Conservation (phyloP, 176 grass and related monocot species). For the Triticum monococcum region DNA sequence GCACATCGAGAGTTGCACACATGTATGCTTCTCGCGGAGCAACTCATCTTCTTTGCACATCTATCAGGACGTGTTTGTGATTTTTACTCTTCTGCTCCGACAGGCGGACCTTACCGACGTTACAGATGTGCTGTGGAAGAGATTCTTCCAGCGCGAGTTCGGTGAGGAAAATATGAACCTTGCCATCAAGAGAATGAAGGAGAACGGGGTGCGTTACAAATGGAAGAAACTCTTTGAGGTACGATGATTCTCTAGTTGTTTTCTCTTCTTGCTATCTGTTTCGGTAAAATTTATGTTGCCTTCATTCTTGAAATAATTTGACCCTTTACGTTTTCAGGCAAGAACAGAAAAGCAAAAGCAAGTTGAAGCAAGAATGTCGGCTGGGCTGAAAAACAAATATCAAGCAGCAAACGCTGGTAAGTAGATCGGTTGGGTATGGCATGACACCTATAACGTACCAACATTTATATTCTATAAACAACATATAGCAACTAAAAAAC, state of each 20-base stretch:
- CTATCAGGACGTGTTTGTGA: not conserved
- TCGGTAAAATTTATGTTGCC: not conserved
- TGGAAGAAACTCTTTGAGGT: conserved; percentile 48
- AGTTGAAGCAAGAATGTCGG: conserved; percentile 32
- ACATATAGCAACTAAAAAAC: not conserved
- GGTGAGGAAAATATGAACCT: not conserved
- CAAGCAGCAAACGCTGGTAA: conserved; percentile 46
- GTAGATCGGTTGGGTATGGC: not conserved
- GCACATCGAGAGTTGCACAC: conserved; percentile 15
- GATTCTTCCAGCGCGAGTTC: conserved; percentile 40
- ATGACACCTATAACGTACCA: not conserved
- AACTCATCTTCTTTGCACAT: not conserved
- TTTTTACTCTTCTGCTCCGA: not conserved
- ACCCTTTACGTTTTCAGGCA: conserved; percentile 13
- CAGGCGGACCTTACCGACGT: conserved; percentile 45
- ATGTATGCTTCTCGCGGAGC: conserved; percentile 5
- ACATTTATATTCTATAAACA: not conserved
- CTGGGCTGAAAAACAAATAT: conserved; percentile 34
- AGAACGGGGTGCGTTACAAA: not conserved
- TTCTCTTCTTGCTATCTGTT: not conserved
- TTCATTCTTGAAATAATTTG: not conserved
- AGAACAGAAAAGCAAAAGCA: conserved; percentile 33
- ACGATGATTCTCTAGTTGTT: not conserved
- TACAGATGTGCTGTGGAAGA: conserved; percentile 44
- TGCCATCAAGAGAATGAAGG: conserved; percentile 20